phyloP scores from a whole-genome alignment of 345 rosid genomes.

The Rhizophora apiculata region DNA sequence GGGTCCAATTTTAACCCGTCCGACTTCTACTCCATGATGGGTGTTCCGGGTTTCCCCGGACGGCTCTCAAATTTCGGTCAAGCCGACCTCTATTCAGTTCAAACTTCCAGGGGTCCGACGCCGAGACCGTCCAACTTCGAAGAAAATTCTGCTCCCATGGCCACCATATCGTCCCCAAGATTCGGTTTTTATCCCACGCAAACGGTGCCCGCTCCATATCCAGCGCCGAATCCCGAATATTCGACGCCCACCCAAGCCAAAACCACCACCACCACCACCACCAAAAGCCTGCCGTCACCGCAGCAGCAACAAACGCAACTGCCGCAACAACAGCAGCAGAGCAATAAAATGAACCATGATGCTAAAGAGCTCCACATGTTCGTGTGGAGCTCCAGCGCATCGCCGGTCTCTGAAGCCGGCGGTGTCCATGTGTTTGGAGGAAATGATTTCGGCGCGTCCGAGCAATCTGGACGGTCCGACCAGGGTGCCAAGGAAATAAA shows the following conservation, averaged over 20 bases:
- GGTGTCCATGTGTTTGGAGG: conserved; percentile 73
- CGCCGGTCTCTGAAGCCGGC: conserved; percentile 43
- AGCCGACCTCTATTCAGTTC: conserved; percentile 73
- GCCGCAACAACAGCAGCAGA: conserved; percentile 23
- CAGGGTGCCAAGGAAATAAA: conserved; percentile 92
- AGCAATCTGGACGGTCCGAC: conserved; percentile 75
- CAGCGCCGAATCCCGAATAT: conserved; percentile 82
- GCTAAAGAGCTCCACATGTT: conserved; percentile 53
- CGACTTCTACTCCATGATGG: conserved; percentile 43
- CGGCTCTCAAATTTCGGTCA: conserved; percentile 81
- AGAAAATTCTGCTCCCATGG: conserved; percentile 48
- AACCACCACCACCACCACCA: conserved; percentile 31
- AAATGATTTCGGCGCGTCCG: conserved; percentile 47
- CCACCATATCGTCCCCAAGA: conserved; percentile 50
- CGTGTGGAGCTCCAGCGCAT: conserved; percentile 42
- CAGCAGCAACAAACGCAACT: conserved; percentile 26
- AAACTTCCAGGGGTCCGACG: conserved; percentile 68
- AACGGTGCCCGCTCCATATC: conserved; percentile 61
- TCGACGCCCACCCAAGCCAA: conserved; percentile 35
- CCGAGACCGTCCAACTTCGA: conserved; percentile 34
- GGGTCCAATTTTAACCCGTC: conserved; percentile 42
- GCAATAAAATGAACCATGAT: conserved; percentile 55
- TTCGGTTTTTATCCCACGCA: conserved; percentile 70
- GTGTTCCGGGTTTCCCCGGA: conserved; percentile 65
- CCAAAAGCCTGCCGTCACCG: not conserved